Percentiles rank a stretch among this genome's conserved stretches.
Evolutionary conservation across 345 rosid genomes (phyloP).

Genomic region (Bruguiera gymnorhiza): DNA sequence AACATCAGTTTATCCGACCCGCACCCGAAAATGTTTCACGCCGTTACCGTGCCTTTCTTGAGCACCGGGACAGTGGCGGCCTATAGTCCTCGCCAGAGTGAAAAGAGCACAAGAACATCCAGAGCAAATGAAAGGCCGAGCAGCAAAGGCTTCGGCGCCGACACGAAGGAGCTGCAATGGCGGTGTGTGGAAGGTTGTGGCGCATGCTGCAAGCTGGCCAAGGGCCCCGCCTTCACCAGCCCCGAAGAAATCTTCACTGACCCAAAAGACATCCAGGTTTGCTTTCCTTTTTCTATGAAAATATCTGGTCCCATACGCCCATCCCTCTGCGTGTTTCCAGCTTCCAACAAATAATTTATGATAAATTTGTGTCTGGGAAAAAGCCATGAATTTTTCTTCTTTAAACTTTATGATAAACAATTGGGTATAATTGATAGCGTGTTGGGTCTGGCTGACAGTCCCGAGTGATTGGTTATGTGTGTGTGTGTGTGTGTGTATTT

Average conservation of each 20-base stretch:
- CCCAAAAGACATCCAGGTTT: conserved; percentile 59
- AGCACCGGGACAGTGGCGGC: conserved; percentile 19
- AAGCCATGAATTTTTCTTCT: too few species aligned
- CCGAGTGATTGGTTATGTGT: too few species aligned
- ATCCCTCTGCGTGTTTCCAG: background rate
- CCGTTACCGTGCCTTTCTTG: conserved; percentile 8
- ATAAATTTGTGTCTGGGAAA: too few species aligned
- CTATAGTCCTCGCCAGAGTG: conserved; percentile 21
- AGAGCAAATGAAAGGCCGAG: conserved; percentile 6
- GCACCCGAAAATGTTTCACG: conserved; percentile 6
- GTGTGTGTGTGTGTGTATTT: too few species aligned
- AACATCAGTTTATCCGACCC: background rate
- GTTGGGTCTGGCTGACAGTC: too few species aligned
- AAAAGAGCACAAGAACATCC: conserved; percentile 14
- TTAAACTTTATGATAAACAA: too few species aligned
- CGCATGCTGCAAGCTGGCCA: conserved; percentile 88
- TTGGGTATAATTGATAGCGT: too few species aligned
- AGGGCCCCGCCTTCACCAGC: conserved; percentile 62
- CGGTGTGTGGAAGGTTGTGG: conserved; percentile 71
- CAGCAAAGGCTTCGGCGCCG: conserved; percentile 38
- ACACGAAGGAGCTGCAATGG: conserved; percentile 53
- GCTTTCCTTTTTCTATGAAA: conserved; percentile 6
- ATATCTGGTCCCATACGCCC: conserved; percentile 28
- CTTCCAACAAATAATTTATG: background rate
- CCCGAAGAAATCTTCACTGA: conserved; percentile 76